Evolutionary conservation across 164 flowering plant genomes (phyloP).

Genomic region (Platanus orientalis): DNA sequence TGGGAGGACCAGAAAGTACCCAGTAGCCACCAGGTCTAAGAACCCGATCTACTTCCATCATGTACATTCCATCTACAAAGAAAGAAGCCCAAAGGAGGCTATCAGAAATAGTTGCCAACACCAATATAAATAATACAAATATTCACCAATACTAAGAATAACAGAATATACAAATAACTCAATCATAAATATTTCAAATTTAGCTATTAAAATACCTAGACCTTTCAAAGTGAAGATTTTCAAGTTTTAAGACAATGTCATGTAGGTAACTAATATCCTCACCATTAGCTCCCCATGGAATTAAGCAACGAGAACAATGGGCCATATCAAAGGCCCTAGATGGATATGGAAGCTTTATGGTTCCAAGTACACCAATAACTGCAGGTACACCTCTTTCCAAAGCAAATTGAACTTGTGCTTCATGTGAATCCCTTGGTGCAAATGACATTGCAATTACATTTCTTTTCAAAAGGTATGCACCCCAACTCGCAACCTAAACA

Average conservation of each 20-base stretch:
- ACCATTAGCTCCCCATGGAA: conserved; percentile 91
- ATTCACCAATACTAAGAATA: too few relatives aligned
- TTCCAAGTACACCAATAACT: conserved; percentile 87
- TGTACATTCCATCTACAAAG: too few relatives aligned
- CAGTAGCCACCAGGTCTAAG: too few relatives aligned
- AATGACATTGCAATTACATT: conserved; percentile 91
- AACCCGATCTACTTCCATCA: too few relatives aligned
- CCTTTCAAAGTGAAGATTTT: too few relatives aligned
- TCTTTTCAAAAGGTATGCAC: conserved; percentile 80
- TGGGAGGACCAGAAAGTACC: too few relatives aligned
- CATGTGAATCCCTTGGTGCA: conserved; percentile 93
- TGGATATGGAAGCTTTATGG: conserved; percentile 79
- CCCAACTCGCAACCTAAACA: conserved; percentile 90
- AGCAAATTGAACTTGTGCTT: conserved; percentile 94
- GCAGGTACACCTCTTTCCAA: conserved; percentile 95
- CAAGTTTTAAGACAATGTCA: not conserved
- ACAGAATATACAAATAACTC: too few relatives aligned
- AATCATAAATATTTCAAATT: too few relatives aligned
- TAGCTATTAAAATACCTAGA: too few relatives aligned
- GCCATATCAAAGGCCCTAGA: conserved; percentile 93
- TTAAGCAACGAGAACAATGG: conserved; percentile 88
- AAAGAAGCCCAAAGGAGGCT: too few relatives aligned
- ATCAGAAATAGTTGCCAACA: too few relatives aligned
- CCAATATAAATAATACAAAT: too few relatives aligned
- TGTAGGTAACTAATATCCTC: conserved; percentile 12